Base-by-base conservation (phyloP, 306 rosid genomes). In the Cucurbita ficifolia region DNA sequence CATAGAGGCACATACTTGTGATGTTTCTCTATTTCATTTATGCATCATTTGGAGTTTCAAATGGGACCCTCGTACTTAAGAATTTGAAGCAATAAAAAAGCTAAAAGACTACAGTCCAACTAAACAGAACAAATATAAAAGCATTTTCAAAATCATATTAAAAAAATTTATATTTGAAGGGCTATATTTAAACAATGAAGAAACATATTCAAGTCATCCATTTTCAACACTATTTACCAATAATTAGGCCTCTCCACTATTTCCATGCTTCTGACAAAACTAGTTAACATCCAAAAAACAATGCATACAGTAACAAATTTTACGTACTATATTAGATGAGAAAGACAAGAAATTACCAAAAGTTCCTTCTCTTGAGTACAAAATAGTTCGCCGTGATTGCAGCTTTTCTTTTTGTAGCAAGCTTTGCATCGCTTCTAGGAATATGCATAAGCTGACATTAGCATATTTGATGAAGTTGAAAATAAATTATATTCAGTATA, bases 301-400 rank as follows among this genome's bases (percentile, higher is more conserved):
- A 39, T 18, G 71, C 10, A 12, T 48, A 10, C 50, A 18, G 9
- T 38, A 59, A 48, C n/a, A 62, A 61, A 62, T 1, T 5, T 29
- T 6, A 75, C 1, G 33, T 35, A 14, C 8, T 21, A 64, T 17
- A 36, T 42, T 49, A 35, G 16, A 70, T 53, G 22, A 39, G 12
- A 29, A 52, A 78, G 52, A 52, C 85, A 46, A 12, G 54, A 56
- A 73, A 55, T 51, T 75, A 94, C 98, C 89, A 10, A 48, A 45
- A 94, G 86, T 77, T 94, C 99, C 80, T 82, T 94, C 86, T 91
- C 86, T 78, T 89, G 99, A 74, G 50, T 51, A 55, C 83, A 75
- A 75, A 94, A 74, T 60, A 88, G 81, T 38, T 79, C 74, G 75
- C 42, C 48, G 75, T 81, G 95, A 53, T 77, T 86, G 87, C 98